Base-by-base conservation (phyloP, 2,329 filamentous ascomycete species). In the Xylariaceae sp. region DNA sequence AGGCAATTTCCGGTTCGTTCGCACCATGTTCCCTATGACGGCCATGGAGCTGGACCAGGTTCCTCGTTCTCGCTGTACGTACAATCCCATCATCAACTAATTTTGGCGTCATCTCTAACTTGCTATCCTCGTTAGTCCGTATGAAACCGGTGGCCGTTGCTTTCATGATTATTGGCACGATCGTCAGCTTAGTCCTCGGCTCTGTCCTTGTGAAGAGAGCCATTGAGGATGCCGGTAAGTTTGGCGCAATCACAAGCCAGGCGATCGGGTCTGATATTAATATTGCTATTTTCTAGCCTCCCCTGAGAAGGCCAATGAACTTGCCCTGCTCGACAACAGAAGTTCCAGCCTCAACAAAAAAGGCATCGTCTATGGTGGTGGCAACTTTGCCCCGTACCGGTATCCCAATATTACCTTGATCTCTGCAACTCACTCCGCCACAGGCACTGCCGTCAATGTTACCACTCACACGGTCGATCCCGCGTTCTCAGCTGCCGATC, bases 361-460 rank as follows among this genome's bases (percentile, higher is more conserved):
- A 16, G 47, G 42, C 22, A 49, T 42, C 2, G 47, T 46, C 15
- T 57, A 57, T 19, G 21, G 15, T 42, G 50, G 54, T 42, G 56
- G 45, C n/a, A n/a, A 51, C 12, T 10, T 26, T 26, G 26, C 26
- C 26, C 26, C 34, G 22, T 26, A 16, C 46, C 54, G 4, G 54
- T 32, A 26, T 45, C 16, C 13, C 10, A 53, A 50, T 16, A 21
- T n/a, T 8, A 54, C 56, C 6, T 41, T 30, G 13, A 45, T 21
- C 12, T 18, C 47, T 34, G 32, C n/a, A 18, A 54, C 40, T 9
- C 40, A 47, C 21, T 55, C 50, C 5, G 29, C 53, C 19, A 58
- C 53, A 3, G 5, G 53, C 18, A 56, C 53, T 4, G 15, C 42
- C 3, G 49, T 49, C n/a, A 16, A 40, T 42, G 46, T 44, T 12